Evolutionary conservation across 2,329 filamentous ascomycete genomes (phyloP), one percentile per base, ranked within the genome.

Genomic region (Aspergillus intermedius): DNA sequence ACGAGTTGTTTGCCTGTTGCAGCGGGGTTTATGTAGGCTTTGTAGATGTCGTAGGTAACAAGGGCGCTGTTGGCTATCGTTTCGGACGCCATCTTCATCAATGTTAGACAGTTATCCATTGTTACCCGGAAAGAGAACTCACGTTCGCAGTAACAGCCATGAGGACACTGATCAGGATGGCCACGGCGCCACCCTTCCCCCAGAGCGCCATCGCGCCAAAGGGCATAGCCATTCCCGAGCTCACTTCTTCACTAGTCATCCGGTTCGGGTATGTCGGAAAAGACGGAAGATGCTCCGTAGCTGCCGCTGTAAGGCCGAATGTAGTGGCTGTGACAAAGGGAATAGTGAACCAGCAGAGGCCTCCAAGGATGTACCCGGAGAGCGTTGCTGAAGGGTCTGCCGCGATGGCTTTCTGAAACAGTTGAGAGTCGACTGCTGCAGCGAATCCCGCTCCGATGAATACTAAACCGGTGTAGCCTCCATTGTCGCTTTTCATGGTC

Each of bases 301-400:
- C 87, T 5, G 95, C 75, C 3, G 87, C 88, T 1, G 87, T 79
- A 4, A 95, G 78, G 28, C 90, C 90, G 82, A 95, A 87, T 1
- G 90, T 95, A 0, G 88, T 95, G 1, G 90, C 88, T 2, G 83
- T 87, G 9, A 95, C 77, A 86, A 88, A 95, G 0, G 91, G 91
- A 46, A 96, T 94, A 1, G 90, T 90, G 58, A 95, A 95, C 90
- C 90, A 95, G 44, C 81, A 84, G 1, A 95, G 77, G 17, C 91
- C 90, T 5, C 90, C 90, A 53, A 91, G 79, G 47, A 95, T 84
- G 62, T 95, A 95, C 15, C 90, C 90, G 0, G 90, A 90, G 2
- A 96, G 80, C 0, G 90, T 91, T 52, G 91, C 83, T 0, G 91
- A 86, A 1, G 89, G 89, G 19, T 83, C 86, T 0, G 91, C 90